Percentiles rank a stretch among this genome's conserved stretches.
These are phyloP conservation scores for Lepidium aucheri DNA, from an alignment of 345 rosid genomes.

Conservation along the genomic window DNA sequence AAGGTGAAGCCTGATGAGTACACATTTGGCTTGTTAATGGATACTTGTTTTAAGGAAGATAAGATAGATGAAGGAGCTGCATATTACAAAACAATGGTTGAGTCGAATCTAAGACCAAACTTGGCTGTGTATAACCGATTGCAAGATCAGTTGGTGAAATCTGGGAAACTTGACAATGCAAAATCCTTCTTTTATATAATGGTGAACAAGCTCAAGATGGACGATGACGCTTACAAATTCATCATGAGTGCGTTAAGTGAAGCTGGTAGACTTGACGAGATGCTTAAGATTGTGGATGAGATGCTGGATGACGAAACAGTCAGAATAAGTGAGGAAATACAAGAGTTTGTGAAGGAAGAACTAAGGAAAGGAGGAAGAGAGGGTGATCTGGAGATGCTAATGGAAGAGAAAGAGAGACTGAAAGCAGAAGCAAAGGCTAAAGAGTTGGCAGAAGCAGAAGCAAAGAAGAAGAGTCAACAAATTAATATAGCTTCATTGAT, in stretches of 20 bases:
- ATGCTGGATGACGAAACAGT: constrained; percentile 63
- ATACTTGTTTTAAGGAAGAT: constrained; percentile 54
- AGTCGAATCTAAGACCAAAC: constrained; percentile 63
- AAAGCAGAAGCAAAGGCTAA: constrained; percentile 88
- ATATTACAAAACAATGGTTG: constrained; percentile 68
- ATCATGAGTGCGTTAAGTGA: constrained; percentile 64
- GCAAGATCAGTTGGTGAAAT: constrained; percentile 53
- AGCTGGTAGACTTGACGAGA: constrained; percentile 55
- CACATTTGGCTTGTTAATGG: constrained; percentile 64
- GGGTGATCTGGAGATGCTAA: constrained; percentile 62
- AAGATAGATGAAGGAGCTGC: constrained; percentile 76
- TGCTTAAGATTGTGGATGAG: constrained; percentile 65
- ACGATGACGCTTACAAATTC: constrained; percentile 61
- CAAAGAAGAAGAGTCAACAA: constrained; percentile 55
- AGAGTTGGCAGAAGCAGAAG: constrained; percentile 68
- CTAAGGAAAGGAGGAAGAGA: constrained; percentile 70
- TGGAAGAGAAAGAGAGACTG: constrained; percentile 74
- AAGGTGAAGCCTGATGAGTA: constrained; percentile 82
- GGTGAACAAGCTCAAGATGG: constrained; percentile 87
- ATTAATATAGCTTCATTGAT: constrained; percentile 45
- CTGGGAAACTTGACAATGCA: constrained; percentile 67
- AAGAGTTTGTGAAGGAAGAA: constrained; percentile 66
- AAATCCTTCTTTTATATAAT: constrained; percentile 65
- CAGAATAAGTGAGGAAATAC: constrained; percentile 55
- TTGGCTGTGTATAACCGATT: constrained; percentile 61